Conservation (phyloP, 2,329 filamentous ascomycete genomes). For the Botrytis porri region DNA sequence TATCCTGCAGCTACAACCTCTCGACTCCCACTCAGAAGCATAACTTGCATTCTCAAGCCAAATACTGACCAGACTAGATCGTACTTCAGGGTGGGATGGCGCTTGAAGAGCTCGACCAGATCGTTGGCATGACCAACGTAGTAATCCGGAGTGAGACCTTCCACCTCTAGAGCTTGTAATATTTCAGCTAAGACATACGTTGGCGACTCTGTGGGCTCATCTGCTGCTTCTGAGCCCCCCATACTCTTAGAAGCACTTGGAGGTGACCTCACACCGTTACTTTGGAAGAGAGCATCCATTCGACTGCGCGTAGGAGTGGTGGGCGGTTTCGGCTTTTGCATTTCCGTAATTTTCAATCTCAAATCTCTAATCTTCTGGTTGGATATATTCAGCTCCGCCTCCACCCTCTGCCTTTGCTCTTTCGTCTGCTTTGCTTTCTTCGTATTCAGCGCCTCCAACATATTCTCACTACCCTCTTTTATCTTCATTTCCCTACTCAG, state of each 20-base stretch:
- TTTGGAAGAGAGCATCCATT: constrained; percentile 47
- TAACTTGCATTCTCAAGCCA: constrained; percentile 86
- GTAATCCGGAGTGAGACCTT: constrained; percentile 87
- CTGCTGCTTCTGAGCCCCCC: constrained; percentile 56
- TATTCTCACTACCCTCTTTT: constrained; percentile 94
- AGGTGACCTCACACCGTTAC: constrained; percentile 54
- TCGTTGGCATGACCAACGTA: constrained; percentile 92
- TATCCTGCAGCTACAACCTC: constrained; percentile 96
- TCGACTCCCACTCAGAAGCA: constrained; percentile 92
- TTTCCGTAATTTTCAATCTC: constrained; percentile 57
- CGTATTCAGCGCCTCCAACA: constrained; percentile 88
- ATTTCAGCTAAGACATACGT: constrained; percentile 89
- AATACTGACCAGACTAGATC: constrained; percentile 96
- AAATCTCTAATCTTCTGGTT: constrained; percentile 68
- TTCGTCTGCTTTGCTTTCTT: constrained; percentile 97
- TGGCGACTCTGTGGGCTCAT: constrained; percentile 77
- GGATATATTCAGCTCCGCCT: constrained; percentile 86
- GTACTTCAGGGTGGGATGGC: constrained; percentile 90
- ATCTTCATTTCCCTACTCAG: constrained; percentile 97
- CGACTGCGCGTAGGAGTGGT: constrained; percentile 50
- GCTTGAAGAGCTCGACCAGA: constrained; percentile 93
- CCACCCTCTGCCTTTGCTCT: constrained; percentile 73
- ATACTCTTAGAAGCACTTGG: constrained; percentile 54
- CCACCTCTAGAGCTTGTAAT: constrained; percentile 81
- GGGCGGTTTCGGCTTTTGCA: constrained; percentile 50